Evolutionary conservation across 2,329 filamentous ascomycete species (phyloP), one percentile per base, ranked within the genome.

Genomic region (Diaporthe caulivora): DNA sequence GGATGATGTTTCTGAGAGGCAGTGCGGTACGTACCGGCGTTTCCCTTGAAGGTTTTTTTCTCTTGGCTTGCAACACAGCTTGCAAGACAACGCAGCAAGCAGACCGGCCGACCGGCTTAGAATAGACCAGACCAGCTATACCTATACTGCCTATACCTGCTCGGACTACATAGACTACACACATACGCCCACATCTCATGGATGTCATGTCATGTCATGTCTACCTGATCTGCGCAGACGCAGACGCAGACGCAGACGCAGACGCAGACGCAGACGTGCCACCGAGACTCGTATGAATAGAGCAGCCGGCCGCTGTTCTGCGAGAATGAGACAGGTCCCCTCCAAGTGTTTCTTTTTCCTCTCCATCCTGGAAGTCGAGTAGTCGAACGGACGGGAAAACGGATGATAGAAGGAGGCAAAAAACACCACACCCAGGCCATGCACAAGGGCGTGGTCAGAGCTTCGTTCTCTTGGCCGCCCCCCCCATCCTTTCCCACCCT

Each of bases 281-380:
- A 51, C 62, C 62, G 37, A n/a, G 62, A 34, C 44, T 51, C 62
- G 62, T 65, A 65, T 65, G 62, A 51, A 65, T 65, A 65, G 44
- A 65, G 62, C 62, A 65, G 62, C 51, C 62, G 62, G 29, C 37
- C 62, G 44, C 62, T 65, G 62, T n/a, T 51, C 31, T 40, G 62
- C 18, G 47, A 65, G 44, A 37, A 65, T 44, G 62, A 65, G 62
- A 65, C 62, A 37, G 44, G 29, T 37, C 47, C 62, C 44, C 62
- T 44, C 62, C 62, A 65, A 65, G 44, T 65, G 62, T 65, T 65
- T 65, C 62, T 65, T 65, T 65, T 65, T 40, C 47, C 29, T 15
- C 47, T 34, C 42, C 26, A 24, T n/a, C 42, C 58, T 64, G 26
- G 29, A n/a, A 40, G 34, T 34, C 34, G 34, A 34, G 34, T 2